Evolutionary conservation across 257 asterid species (phyloP).

Genomic region (Salvia hispanica): DNA sequence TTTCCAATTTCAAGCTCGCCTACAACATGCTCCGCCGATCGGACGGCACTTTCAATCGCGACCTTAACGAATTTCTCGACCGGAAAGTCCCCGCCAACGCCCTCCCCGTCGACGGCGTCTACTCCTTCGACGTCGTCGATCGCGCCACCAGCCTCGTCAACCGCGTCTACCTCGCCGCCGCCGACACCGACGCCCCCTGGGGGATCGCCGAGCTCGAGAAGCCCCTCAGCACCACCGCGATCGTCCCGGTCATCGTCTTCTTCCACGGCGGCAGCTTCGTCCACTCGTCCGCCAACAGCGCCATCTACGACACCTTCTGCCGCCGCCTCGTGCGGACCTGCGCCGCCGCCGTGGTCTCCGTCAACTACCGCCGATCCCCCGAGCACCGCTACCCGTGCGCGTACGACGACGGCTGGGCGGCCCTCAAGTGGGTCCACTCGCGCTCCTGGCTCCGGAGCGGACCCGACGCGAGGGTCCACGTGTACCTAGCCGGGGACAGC

Average conservation of each 20-base stretch:
- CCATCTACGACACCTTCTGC: slow-evolving; percentile 79
- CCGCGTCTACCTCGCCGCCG: slow-evolving; percentile 58
- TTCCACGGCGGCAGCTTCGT: slow-evolving; percentile 93
- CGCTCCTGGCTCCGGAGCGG: slow-evolving; percentile 71
- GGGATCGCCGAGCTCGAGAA: slow-evolving; percentile 53
- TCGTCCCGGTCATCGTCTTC: slow-evolving; percentile 74
- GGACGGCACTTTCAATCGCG: slow-evolving; percentile 87
- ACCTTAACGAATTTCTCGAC: slow-evolving; percentile 71
- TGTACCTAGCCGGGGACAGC: slow-evolving; percentile 74
- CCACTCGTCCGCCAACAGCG: slow-evolving; percentile 85
- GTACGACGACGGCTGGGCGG: slow-evolving; percentile 83
- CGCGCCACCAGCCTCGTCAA: slow-evolving; percentile 65
- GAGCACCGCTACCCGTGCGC: slow-evolving; percentile 80
- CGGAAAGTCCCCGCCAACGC: slow-evolving; percentile 78
- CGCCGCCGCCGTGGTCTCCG: slow-evolving; percentile 74
- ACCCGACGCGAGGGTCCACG: slow-evolving; percentile 47
- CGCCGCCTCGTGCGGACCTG: slow-evolving; percentile 75
- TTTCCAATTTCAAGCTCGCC: slow-evolving; percentile 81
- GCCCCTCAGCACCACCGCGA: slow-evolving; percentile 52
- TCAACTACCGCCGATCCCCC: slow-evolving; percentile 75
- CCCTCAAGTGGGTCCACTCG: slow-evolving; percentile 73
- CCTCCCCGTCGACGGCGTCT: slow-evolving; percentile 68
- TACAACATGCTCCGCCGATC: slow-evolving; percentile 80
- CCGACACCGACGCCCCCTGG: slow-evolving; percentile 38
- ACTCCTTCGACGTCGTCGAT: slow-evolving; percentile 72